Evolutionary conservation across 164 flowering plant species (phyloP), one percentile per base, ranked within the genome.

Genomic region (Cinnamomum chago): DNA sequence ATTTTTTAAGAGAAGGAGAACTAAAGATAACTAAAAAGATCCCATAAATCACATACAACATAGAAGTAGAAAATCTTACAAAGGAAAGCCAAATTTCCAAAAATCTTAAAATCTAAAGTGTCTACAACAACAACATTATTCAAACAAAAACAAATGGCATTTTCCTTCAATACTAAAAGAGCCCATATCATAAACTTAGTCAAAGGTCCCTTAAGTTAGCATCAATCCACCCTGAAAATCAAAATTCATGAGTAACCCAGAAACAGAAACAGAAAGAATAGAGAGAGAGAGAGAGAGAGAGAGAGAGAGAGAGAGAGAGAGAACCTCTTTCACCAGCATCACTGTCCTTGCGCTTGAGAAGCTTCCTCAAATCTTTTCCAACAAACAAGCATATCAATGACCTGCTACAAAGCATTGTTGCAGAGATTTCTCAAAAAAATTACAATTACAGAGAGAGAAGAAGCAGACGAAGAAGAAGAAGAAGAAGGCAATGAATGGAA

Each of bases 271-370:
- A 14, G 18, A 12, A 1, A 55, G 4, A 14, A 3, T 4, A 64
- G 17, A 14, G 14, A 25, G 5, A 25, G 7, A 60, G 47, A 22
- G 14, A 62, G 35, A 52, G 64, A 52, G 33, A 64, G 17, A 14
- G 14, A 25, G 5, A 25, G 33, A 64, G 17, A 14, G 14, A 25
- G 5, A 25, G 7, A 60, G 47, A 22, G 14, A 62, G 35, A 52
- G 64, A 52, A 93, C 98, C 98, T 85, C 76, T 82, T 80, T 94
- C 92, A 15, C 93, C 95, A n/a, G 95, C 96, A 84, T 94, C 97
- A 75, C 96, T 92, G 73, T 91, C 98, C 75, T 92, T 94, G 70
- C 98, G 93, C 87, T 94, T 92, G 70, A 94, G 90, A 64, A 92
- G 75, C 83, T 88, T 94, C 78, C 89, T 84, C 33, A 89, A 90